Evolutionary conservation across 1,284 basidiomycete genomes (phyloP).

Genomic region (Tylopilus orsonianus): DNA sequence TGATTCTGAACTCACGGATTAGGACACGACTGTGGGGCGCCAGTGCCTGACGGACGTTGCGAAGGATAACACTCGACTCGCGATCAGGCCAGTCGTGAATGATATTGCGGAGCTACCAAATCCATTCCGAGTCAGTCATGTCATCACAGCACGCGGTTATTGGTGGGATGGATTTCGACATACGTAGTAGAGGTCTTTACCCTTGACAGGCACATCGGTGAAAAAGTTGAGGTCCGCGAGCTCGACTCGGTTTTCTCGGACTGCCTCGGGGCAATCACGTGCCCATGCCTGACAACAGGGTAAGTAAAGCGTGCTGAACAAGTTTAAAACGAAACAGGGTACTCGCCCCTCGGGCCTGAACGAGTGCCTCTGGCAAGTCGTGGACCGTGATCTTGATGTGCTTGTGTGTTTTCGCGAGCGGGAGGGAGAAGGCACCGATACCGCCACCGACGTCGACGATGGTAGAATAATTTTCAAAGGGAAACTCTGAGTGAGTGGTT

Average conservation of each 20-base stretch:
- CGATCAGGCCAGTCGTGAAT: conserved; percentile 35
- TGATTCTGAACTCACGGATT: conserved; percentile 23
- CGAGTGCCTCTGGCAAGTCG: conserved; percentile 28
- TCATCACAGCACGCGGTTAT: background rate
- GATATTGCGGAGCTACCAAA: conserved; percentile 28
- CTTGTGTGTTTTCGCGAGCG: conserved; percentile 26
- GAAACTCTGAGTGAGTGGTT: conserved; percentile 22
- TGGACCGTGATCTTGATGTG: conserved; percentile 33
- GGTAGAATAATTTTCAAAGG: conserved; percentile 27
- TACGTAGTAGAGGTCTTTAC: conserved; percentile 35
- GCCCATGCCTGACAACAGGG: conserved; percentile 22
- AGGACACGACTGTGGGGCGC: conserved; percentile 31
- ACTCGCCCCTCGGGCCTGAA: conserved; percentile 25
- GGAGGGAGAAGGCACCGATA: conserved; percentile 31
- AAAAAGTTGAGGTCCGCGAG: conserved; percentile 35
- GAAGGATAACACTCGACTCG: conserved; percentile 25
- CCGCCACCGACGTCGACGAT: conserved; percentile 37
- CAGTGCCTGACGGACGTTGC: conserved; percentile 29
- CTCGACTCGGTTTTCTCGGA: conserved; percentile 26
- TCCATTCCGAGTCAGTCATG: background rate
- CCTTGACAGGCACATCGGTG: conserved; percentile 24
- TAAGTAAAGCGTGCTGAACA: background rate
- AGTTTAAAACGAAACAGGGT: background rate
- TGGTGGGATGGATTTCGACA: background rate
- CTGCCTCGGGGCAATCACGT: conserved; percentile 23